Evolutionary conservation across 768 basidiomycete species (phyloP), one percentile per base, ranked within the genome.

Genomic region (Boletus rubropictus): DNA sequence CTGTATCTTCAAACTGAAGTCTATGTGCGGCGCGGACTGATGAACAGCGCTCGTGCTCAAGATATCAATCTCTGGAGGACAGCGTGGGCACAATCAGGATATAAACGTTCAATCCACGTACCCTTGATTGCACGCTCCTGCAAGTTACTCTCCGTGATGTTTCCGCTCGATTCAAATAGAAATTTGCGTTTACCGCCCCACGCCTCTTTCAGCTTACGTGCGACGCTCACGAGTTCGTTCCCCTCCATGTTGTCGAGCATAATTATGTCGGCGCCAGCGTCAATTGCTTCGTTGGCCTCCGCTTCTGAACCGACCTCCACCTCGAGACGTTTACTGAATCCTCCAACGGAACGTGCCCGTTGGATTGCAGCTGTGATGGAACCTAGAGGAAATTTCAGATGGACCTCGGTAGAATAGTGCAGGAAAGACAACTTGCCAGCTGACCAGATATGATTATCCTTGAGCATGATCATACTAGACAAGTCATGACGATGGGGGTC

Each of bases 401-500:
- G 20, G 8, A n/a, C 12, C n/a, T 29, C 27, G 33, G 44, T 27
- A 20, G 21, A 21, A 47, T 4, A 27, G 22, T 25, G 35, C 18
- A 6, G 10, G 17, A 4, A 39, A 29, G 21, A 33, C 31, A 24
- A 53, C 75, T 51, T 60, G 84, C 93, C 93, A 35, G 84, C 88
- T 3, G 93, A 95, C 94, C 93, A 97, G 62, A 98, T 89, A 63
- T 99, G 96, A 64, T 99, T 99, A 59, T 99, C 96, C 69, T 98
- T 98, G 59, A 99, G 80, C 96, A 99, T 99, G 61, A 99, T 94
- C 96, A 99, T 98, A 63, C 88, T 89, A 24, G 89, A 93, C n/a
- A 98, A 76, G 66, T 98, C 94, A 56, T 96, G 86, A 20, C 96
- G 81, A 71, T 99, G 96, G 8, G 89, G 72, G 63, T 99, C 95